These are phyloP conservation scores for Echria macrotheca DNA, from an alignment of 495 filamentous ascomycete species.

Conservation along the genomic window DNA sequence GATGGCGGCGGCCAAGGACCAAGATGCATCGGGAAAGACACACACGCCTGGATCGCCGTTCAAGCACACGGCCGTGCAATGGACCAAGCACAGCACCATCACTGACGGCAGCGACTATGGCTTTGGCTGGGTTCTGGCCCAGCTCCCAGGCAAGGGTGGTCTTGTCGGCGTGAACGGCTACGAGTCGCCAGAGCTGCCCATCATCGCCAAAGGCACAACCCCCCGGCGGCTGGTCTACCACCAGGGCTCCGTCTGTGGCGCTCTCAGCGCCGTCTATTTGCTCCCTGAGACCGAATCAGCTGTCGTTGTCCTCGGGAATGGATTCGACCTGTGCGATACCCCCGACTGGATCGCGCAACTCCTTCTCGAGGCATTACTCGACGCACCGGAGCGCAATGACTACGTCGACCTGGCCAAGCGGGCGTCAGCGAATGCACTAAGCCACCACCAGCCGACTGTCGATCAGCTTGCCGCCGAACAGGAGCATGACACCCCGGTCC, in stretches of 20 bases:
- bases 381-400: neutral
- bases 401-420: neutral
- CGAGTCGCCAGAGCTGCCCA: neutral
- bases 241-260: neutral
- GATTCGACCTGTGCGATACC: neutral
- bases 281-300: neutral
- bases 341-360: neutral
- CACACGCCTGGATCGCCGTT: neutral
- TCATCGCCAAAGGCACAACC: neutral
- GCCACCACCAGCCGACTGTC: neutral
- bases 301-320: neutral
- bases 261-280: neutral
- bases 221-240: neutral
- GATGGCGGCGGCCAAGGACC: neutral
- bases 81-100: neutral
- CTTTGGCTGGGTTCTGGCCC: neutral
- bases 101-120: neutral
- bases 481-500: neutral
- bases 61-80: neutral
- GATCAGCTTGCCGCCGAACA: neutral
- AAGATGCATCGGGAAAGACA: neutral
- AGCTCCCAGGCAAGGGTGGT: neutral
- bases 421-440: neutral
- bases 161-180: neutral
- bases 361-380: neutral